A percentile compares a stretch with the other conserved stretches of the same genome.
Conservation (phyloP, 2,329 filamentous ascomycete species). For the Graphilbum fragrans region DNA sequence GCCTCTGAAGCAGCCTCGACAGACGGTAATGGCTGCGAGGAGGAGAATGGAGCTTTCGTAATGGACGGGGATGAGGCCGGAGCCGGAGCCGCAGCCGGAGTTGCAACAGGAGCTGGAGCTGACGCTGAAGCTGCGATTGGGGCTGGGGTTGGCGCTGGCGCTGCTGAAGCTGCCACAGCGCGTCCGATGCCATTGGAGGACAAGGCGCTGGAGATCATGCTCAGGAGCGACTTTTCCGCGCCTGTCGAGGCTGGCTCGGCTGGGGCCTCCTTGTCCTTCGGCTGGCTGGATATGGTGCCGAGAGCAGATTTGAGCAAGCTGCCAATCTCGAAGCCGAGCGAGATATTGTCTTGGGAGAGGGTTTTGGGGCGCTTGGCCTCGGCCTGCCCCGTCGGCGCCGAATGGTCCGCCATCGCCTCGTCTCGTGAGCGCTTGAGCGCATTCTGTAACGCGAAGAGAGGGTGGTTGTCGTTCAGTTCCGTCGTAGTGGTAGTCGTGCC, state of each 20-base stretch:
- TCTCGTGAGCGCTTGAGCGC: slow-evolving; percentile 14
- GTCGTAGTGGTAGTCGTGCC: slow-evolving; percentile 4
- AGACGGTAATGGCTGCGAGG: not conserved
- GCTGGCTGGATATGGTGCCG: slow-evolving; percentile 4
- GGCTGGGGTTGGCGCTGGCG: not conserved
- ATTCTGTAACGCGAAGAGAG: slow-evolving; percentile 7
- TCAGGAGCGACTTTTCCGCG: not conserved
- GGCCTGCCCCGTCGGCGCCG: not conserved
- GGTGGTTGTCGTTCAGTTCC: too few relatives aligned
- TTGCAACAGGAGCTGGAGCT: not conserved
- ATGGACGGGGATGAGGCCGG: not conserved
- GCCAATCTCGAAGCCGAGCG: slow-evolving; percentile 14
- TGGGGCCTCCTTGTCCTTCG: not conserved
- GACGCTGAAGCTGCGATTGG: not conserved
- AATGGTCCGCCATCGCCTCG: slow-evolving; percentile 1
- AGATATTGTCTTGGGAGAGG: slow-evolving; percentile 6
- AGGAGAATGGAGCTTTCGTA: not conserved
- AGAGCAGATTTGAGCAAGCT: slow-evolving; percentile 18
- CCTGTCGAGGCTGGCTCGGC: not conserved
- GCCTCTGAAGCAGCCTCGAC: not conserved
- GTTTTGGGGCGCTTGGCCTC: slow-evolving; percentile 14
- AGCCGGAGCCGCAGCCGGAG: not conserved
- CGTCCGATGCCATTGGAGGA: not conserved
- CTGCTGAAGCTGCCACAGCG: not conserved
- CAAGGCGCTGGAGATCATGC: not conserved